Conservation (phyloP, 441 rosid genomes). For the Erysimum pusillum region DNA sequence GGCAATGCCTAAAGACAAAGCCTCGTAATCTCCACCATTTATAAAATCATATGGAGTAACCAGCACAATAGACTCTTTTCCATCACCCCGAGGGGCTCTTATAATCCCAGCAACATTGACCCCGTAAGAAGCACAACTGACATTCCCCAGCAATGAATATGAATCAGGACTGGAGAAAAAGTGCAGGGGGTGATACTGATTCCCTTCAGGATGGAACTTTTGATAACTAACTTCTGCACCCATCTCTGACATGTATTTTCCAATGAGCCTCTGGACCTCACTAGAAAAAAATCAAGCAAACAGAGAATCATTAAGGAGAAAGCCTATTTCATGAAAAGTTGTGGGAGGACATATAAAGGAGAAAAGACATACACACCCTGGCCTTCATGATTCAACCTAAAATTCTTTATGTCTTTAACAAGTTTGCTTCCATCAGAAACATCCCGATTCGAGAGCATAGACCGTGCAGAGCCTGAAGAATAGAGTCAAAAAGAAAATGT, state of each 20-base stretch:
- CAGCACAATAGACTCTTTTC: conserved; percentile 92
- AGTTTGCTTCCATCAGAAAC: conserved; percentile 71
- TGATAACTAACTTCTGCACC: conserved; percentile 91
- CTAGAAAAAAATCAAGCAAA: conserved; percentile 45
- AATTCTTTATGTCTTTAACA: conserved; percentile 61
- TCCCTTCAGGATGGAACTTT: conserved; percentile 67
- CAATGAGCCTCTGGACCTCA: conserved; percentile 70
- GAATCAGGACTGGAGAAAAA: conserved; percentile 82
- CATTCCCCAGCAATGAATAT: conserved; percentile 51
- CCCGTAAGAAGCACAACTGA: conserved; percentile 67
- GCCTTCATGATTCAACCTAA: conserved; percentile 53
- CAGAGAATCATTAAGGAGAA: conserved; percentile 20
- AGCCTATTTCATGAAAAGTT: neutral
- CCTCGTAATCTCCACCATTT: conserved; percentile 58
- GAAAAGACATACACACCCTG: conserved; percentile 67
- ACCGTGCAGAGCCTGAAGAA: conserved; percentile 80
- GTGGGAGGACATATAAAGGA: neutral
- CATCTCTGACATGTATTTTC: conserved; percentile 67
- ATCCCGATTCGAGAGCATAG: conserved; percentile 81
- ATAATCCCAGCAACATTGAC: conserved; percentile 77
- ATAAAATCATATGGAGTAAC: conserved; percentile 79
- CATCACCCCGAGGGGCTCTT: conserved; percentile 95
- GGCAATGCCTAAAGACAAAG: conserved; percentile 72
- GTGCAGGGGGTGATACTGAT: conserved; percentile 76
- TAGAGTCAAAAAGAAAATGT: conserved; percentile 3